Evolutionary conservation across 169 alveolate species (phyloP), one percentile per base, ranked within the genome.

Genomic region (Plasmodium falciparum): DNA sequence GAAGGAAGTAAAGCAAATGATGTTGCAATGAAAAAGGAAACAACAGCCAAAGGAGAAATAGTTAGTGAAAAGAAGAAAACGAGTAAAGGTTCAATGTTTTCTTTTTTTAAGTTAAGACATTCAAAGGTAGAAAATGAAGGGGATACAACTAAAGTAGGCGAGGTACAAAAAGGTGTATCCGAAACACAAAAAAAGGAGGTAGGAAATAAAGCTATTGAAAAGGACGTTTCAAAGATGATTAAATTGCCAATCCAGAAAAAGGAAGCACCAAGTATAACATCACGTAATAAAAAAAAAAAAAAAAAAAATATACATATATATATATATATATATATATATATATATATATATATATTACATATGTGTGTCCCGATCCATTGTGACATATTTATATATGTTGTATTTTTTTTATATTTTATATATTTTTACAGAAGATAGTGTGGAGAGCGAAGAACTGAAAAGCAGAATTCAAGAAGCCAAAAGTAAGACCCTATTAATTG

Each of bases 401-500:
- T 22, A 20, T 17, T 49, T 12, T 0, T 22, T 24, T 20, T 74
- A 3, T 24, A 13, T 15, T 15, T 52, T 43, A 24, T 24, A 26
- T 6, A 22, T 5, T 66, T 63, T 63, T 58, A 56, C 15, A 76
- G 89, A 76, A 22, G n/a, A 69, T 2, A 76, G 89, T 69, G 15
- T 12, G 6, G 74, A 83, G 0, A 74, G 33, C 13, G 58, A 61
- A 5, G 66, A 67, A 20, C 26, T 83, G 17, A 83, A 83, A 54
- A 58, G 12, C 71, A 47, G 56, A 0, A 47, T 83, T 8, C 73
- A 69, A 45, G 70, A 70, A 29, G 85, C 91, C 12, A 67, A 83
- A 43, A 83, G 70, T 33, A 83, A 39, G 9, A 26, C 91, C 58
- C 26, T 83, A 24, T 69, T 67, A 26, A 83, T 83, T 8, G 91